Evolutionary conservation across 345 rosid genomes (phyloP), one percentile per base, ranked within the genome.

Genomic region (Corchorus capsularis): DNA sequence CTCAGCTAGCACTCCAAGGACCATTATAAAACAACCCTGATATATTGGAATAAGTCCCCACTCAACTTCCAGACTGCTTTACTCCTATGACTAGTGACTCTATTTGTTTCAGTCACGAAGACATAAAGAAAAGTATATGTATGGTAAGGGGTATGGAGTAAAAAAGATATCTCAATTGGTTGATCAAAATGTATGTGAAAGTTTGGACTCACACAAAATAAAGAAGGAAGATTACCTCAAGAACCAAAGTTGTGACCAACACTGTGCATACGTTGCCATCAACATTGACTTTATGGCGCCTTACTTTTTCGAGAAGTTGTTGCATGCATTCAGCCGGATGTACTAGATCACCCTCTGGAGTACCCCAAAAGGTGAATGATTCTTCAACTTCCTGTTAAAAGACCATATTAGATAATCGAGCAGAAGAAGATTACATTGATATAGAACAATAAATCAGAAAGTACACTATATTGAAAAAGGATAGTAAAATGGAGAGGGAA

Each of bases 301-400:
- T 85, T 81, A 92, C 95, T 86, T 94, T 93, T 88, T 96, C 98
- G 32, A 96, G 97, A 78, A 96, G 68, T 75, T 96, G 89, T 74
- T 96, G 90, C 95, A 96, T 96, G 88, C 98, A 94, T 74, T 94
- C 99, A 4, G 98, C 95, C 6, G 99, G 99, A 85, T 92, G 99
- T 49, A 96, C 73, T 73, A 75, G 53, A 73, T 94, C 89, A 77
- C 99, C 99, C 78, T 91, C 97, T 9, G 87, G 69, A 54, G 99
- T 92, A 65, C 98, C 98, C 99, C 99, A 96, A 79, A 92, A 96
- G 78, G 83, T 73, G 83, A 96, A 94, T 50, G 95, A 83, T 80
- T 90, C 94, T 74, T 91, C 96, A 60, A 94, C 90, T 86, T 96
- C 99, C 99, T 96, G 87, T 82, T 27, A 41, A 12, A 73, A 73